Conservation (phyloP, 176 grass and related monocot genomes). For the Carex littledalei region DNA sequence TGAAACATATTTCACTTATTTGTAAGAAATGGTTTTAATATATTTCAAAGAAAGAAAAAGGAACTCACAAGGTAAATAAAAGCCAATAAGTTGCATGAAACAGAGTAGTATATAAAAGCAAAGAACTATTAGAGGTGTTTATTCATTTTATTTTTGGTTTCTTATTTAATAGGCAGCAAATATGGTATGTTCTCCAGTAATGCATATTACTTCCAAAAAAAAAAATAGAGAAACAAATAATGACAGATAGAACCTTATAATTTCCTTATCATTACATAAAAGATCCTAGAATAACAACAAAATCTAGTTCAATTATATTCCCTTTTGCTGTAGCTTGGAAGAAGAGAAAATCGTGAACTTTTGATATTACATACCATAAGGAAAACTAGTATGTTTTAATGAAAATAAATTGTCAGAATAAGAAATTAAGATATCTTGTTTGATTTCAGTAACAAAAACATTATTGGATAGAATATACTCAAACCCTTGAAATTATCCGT, state of each 20-base stretch:
- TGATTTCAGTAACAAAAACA: background rate
- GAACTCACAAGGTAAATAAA: background rate
- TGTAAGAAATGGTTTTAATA: background rate
- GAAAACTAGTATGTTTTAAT: background rate
- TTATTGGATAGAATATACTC: background rate
- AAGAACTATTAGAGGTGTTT: background rate
- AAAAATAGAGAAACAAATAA: background rate
- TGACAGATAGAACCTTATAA: background rate
- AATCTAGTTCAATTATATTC: background rate
- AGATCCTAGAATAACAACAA: background rate
- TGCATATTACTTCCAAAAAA: background rate
- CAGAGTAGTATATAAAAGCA: background rate
- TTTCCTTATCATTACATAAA: background rate
- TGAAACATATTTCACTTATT: background rate
- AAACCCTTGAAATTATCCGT: constrained; percentile 3
- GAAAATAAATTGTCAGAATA: background rate
- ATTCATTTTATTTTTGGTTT: background rate
- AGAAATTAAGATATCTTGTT: background rate
- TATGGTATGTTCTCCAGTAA: background rate
- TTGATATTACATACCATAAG: background rate
- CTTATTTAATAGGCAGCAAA: background rate
- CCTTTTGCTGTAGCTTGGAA: background rate
- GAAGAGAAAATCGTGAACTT: background rate
- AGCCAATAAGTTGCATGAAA: background rate
- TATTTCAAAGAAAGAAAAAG: constrained; percentile 1